These are phyloP conservation scores for Kalaharituber pfeilii DNA, from an alignment of 2,329 filamentous ascomycete genomes.

Conservation along the genomic window DNA sequence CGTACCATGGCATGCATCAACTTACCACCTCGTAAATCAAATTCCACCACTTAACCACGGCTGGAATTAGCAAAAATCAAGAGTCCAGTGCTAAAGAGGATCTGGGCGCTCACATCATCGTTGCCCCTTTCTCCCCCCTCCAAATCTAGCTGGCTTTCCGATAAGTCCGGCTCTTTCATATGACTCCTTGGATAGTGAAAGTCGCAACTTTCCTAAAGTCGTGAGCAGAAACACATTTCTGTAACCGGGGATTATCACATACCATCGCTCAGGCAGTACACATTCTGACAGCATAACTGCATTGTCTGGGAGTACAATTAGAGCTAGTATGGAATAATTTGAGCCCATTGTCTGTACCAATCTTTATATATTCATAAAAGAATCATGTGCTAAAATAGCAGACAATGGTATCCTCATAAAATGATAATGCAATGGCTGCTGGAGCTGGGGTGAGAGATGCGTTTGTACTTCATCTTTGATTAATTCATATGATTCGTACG, in stretches of 20 bases:
- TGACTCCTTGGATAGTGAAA: constrained; percentile 63
- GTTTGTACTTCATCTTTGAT: constrained; percentile 9
- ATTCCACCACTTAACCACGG: constrained; percentile 47
- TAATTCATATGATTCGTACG: constrained; percentile 12
- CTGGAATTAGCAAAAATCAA: constrained; percentile 57
- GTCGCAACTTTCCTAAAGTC: constrained; percentile 44
- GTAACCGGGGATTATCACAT: constrained; percentile 29
- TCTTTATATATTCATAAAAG: constrained; percentile 71
- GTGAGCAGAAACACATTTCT: not conserved
- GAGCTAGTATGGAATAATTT: not conserved
- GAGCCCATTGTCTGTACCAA: constrained; percentile 42
- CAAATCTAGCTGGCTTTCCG: constrained; percentile 42
- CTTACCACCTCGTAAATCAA: constrained; percentile 52
- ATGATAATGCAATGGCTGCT: constrained; percentile 34
- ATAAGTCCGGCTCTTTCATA: constrained; percentile 71
- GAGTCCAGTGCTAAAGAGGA: constrained; percentile 35
- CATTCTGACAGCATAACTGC: constrained; percentile 29
- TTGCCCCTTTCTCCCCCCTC: constrained; percentile 42
- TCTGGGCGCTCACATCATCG: constrained; percentile 44
- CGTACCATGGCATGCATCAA: constrained; percentile 75
- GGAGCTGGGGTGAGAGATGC: constrained; percentile 1
- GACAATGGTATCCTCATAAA: constrained; percentile 55
- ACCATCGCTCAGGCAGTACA: constrained; percentile 47
- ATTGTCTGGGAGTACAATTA: not conserved
- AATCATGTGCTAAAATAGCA: constrained; percentile 54